These are phyloP conservation scores for Phycomyces nitens DNA, from an alignment of 192 early-diverging fungal species.

Conservation along the genomic window DNA sequence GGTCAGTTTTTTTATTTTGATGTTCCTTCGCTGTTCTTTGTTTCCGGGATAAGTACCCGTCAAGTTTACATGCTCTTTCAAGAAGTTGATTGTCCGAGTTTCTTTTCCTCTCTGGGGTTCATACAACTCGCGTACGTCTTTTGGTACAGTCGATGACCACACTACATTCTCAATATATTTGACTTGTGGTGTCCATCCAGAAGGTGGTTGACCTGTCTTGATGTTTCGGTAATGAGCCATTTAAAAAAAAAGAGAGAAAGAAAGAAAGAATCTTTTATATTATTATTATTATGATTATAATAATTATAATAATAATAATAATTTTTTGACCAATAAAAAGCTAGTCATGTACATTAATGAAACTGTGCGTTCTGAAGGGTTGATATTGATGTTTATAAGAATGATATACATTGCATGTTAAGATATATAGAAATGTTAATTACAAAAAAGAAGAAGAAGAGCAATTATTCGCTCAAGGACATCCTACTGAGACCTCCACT, in stretches of 20 bases:
- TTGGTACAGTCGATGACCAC: constrained; percentile 29
- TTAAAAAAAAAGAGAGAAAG: too few relatives aligned
- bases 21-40: constrained; percentile 26
- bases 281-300: too few relatives aligned
- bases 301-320: too few relatives aligned
- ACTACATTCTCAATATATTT: constrained; percentile 29
- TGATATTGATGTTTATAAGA: too few relatives aligned
- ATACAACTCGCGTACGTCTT: constrained; percentile 11
- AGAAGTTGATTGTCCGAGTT: constrained; percentile 10
- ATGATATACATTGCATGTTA: too few relatives aligned
- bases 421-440: too few relatives aligned
- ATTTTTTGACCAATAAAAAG: too few relatives aligned
- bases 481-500: constrained; percentile 33
- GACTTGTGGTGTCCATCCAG: constrained; percentile 28
- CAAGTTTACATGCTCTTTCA: constrained; percentile 31
- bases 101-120: constrained; percentile 15
- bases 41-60: constrained; percentile 16
- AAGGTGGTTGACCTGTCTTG: constrained; percentile 21
- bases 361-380: too few relatives aligned
- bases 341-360: too few relatives aligned
- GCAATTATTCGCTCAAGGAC: constrained; percentile 28
- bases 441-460: too few relatives aligned
- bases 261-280: too few relatives aligned
- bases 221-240: constrained; percentile 19
- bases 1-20: constrained; percentile 34